Evolutionary conservation across 306 rosid species (phyloP).

Genomic region (Quillaja saponaria): DNA sequence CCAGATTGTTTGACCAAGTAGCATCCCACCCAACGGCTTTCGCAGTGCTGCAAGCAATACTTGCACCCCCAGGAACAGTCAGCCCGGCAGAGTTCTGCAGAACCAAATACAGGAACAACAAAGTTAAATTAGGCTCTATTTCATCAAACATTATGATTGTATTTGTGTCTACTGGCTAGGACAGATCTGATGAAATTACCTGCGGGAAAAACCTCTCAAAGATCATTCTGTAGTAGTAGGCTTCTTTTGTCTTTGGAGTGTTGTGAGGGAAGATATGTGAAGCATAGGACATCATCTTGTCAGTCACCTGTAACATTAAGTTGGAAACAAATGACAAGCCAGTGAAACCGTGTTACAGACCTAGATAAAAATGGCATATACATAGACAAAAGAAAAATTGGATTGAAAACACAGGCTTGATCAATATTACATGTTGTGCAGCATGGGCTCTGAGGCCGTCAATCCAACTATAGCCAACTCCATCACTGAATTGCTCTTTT

Average conservation of each 20-base stretch:
- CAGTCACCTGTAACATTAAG: conserved; percentile 57
- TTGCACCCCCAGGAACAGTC: conserved; percentile 92
- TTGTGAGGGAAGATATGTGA: conserved; percentile 76
- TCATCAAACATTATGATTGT: neutral
- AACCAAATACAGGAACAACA: conserved; percentile 1
- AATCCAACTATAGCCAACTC: conserved; percentile 98
- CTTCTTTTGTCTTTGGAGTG: conserved; percentile 88
- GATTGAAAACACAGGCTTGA: neutral
- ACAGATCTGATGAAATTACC: conserved; percentile 40
- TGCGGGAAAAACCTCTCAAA: conserved; percentile 96
- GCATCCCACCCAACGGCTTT: conserved; percentile 95
- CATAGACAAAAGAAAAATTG: neutral
- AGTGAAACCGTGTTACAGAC: neutral
- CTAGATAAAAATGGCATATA: neutral
- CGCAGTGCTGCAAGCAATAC: conserved; percentile 94
- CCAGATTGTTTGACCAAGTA: conserved; percentile 79
- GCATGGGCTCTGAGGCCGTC: conserved; percentile 94
- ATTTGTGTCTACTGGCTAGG: neutral
- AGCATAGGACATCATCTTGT: conserved; percentile 85
- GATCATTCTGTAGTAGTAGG: conserved; percentile 87
- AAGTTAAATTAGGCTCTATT: conserved; percentile 7
- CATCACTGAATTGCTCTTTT: conserved; percentile 96
- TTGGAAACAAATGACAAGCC: conserved; percentile 21
- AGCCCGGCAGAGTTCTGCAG: conserved; percentile 81
- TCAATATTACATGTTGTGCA: conserved; percentile 63